Evolutionary conservation across 2,329 filamentous ascomycete species (phyloP), one percentile per base, ranked within the genome.

Genomic region (Phaeosphaeria sp.): DNA sequence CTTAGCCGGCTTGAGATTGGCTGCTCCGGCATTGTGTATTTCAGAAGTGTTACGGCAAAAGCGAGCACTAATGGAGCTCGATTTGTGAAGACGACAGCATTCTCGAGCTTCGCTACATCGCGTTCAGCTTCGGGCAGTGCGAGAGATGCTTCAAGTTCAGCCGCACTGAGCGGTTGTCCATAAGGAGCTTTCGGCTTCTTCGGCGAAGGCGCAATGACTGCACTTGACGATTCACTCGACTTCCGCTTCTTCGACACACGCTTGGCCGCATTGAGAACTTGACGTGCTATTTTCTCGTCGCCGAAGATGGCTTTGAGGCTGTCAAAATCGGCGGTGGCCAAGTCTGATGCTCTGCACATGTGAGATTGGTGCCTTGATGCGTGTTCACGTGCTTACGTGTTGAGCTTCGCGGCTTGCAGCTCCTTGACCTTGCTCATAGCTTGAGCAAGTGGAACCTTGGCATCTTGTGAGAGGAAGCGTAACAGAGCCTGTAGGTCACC

Each of bases 21-120:
- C 72, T 97, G 93, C 64, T 91, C 89, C 0, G 92, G 90, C 89
- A 93, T 94, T 0, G 91, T 96, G 71, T 90, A 88, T 46, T 90
- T 89, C 47, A 96, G 74, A 49, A 94, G 73, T 58, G 87, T 85
- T 15, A 92, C 85, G 0, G 90, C 88, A 75, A 96, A 96, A 0
- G 92, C 92, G 5, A 96, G 82, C 1, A 96, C 87, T 1, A 96
- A 79, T 1, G 93, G 92, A 1, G 93, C 92, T 41, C 93, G 84
- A 69, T 96, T 96, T 0, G 91, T 95, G 60, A 88, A 80, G 1
- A 96, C 66, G 0, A 81, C 79, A 0, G 85, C 85, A 1, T 78
- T 75, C 15, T 81, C 79, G 4, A 96, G 85, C 7, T 82, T 77
- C 1, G 85, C 82, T 65, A 90, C 88, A 47, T 88, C 82, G 25